phyloP scores from a whole-genome alignment of 2,329 filamentous ascomycete species.

The Hypoxylon sp. region DNA sequence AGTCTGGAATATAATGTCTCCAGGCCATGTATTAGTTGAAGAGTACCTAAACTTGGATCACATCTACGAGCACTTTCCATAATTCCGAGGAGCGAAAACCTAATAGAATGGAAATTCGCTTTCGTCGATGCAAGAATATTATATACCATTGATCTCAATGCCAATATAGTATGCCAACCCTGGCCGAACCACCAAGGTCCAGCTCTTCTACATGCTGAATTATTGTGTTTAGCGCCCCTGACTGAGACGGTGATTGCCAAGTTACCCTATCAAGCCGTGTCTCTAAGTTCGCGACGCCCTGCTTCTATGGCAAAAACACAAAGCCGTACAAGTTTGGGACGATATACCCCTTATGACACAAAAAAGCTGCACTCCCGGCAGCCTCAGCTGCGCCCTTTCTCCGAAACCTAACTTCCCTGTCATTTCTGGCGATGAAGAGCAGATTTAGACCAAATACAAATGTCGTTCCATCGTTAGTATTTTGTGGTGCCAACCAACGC shows the following conservation, averaged over 20 bases:
- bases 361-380: constrained; percentile 32
- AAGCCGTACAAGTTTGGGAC: constrained; percentile 27
- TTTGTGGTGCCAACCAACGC: constrained; percentile 23
- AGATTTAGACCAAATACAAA: constrained; percentile 40
- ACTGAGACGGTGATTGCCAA: constrained; percentile 19
- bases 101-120: background rate
- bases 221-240: constrained; percentile 18
- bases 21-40: background rate
- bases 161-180: constrained; percentile 43
- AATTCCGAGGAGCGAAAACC: background rate
- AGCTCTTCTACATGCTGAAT: constrained; percentile 40
- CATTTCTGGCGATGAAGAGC: constrained; percentile 33
- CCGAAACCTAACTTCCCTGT: constrained; percentile 27
- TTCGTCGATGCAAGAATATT: constrained; percentile 35
- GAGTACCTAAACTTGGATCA: background rate
- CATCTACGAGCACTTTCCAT: background rate
- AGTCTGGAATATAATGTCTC: background rate
- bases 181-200: constrained; percentile 17
- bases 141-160: constrained; percentile 43
- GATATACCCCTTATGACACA: constrained; percentile 31
- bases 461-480: constrained; percentile 44
- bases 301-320: constrained; percentile 37
- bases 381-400: constrained; percentile 25
- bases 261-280: constrained; percentile 24
- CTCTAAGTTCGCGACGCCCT: constrained; percentile 37